Evolutionary conservation across 106 monocot genomes (phyloP).

Genomic region (Apostasia ramifera): DNA sequence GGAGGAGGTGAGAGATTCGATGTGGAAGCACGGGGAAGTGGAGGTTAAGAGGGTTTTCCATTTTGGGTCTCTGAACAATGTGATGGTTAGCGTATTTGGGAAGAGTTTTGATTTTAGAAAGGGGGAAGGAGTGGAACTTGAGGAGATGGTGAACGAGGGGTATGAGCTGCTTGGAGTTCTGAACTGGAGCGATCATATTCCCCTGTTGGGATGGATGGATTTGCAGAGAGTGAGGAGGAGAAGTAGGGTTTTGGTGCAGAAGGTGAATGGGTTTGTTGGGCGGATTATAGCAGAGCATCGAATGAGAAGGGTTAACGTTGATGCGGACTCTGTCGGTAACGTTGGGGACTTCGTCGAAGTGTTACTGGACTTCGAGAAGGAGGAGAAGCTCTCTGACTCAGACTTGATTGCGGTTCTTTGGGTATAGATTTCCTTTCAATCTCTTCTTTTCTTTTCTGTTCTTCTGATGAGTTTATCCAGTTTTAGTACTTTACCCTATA

Average conservation of each 20-base stretch:
- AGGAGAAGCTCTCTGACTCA: constrained; percentile 15
- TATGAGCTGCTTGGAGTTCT: constrained; percentile 23
- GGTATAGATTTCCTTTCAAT: constrained; percentile 4
- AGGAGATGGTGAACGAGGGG: constrained; percentile 13
- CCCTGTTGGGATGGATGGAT: constrained; percentile 23
- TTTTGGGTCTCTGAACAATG: constrained; percentile 20
- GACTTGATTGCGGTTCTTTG: constrained; percentile 23
- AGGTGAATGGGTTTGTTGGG: constrained; percentile 16
- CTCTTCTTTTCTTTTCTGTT: neutral
- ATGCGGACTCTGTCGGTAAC: too few relatives aligned
- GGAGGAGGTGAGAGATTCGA: neutral
- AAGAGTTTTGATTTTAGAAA: constrained; percentile 12
- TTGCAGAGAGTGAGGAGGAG: constrained; percentile 20
- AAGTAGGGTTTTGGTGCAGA: constrained; percentile 2
- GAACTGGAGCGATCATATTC: constrained; percentile 28
- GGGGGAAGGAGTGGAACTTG: constrained; percentile 7
- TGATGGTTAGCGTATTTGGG: constrained; percentile 27
- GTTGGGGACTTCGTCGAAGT: constrained; percentile 15
- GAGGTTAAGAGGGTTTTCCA: constrained; percentile 22
- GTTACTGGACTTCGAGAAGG: constrained; percentile 16
- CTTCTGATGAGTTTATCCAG: neutral
- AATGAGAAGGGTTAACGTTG: neutral
- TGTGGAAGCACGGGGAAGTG: constrained; percentile 18
- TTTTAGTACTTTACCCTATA: too few relatives aligned
- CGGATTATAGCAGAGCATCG: constrained; percentile 42